These are phyloP conservation scores for Trypanosoma melophagium DNA, from an alignment of 208 protist genomes.

Conservation along the genomic window DNA sequence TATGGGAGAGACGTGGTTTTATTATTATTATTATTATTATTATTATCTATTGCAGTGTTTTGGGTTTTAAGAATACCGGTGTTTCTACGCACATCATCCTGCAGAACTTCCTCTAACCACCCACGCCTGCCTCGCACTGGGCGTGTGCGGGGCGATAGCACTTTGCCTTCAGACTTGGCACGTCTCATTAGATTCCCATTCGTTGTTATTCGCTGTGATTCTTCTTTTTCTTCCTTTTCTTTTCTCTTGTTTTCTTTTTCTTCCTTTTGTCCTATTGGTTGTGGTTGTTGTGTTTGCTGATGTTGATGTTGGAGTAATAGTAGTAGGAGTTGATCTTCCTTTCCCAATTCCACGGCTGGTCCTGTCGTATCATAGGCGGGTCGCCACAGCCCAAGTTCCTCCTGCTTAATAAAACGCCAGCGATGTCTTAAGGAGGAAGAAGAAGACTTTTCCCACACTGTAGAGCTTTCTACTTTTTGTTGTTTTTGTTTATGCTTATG, in stretches of 20 bases:
- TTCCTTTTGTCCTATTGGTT: too few species aligned
- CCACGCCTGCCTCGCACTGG: too few species aligned
- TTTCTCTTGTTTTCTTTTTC: too few species aligned
- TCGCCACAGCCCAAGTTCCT: not conserved
- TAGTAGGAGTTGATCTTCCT: not conserved
- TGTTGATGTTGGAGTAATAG: too few species aligned
- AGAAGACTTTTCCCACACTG: not conserved
- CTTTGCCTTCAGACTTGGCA: too few species aligned
- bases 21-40: not conserved
- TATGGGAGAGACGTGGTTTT: not conserved
- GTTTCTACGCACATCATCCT: not conserved
- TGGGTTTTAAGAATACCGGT: not conserved
- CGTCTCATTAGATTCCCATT: too few species aligned
- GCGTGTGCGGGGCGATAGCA: too few species aligned
- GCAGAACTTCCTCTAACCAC: not conserved
- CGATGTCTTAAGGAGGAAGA: conserved; percentile 7
- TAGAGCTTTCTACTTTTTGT: not conserved
- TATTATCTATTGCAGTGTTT: not conserved
- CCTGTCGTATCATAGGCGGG: not conserved
- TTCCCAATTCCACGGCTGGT: too few species aligned
- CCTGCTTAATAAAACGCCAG: conserved; percentile 23
- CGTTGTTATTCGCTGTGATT: too few species aligned
- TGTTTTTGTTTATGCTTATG: not conserved
- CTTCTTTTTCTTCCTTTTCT: too few species aligned
- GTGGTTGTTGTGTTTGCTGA: too few species aligned